A percentile compares a stretch with the other conserved stretches of the same genome.
Evolutionary conservation across 2,329 filamentous ascomycete species (phyloP).

Genomic region (Xylariaceae sp.): DNA sequence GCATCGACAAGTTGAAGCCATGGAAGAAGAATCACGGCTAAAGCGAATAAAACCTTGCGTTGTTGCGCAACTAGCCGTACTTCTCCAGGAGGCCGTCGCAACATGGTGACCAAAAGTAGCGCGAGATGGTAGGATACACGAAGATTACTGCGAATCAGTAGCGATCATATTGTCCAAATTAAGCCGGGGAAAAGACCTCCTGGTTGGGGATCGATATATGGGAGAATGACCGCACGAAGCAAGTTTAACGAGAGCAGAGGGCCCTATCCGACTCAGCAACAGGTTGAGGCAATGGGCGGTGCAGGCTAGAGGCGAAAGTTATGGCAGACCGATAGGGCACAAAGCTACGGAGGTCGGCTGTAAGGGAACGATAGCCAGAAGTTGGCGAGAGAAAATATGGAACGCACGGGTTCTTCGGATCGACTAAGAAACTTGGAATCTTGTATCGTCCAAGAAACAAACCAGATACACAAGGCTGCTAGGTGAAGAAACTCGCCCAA

Average conservation of each 20-base stretch:
- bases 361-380: not conserved
- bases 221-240: not conserved
- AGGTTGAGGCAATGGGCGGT: not conserved
- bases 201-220: not conserved
- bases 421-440: not conserved
- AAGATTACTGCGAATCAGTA: slow-evolving; percentile 5
- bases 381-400: not conserved
- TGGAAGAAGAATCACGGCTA: slow-evolving; percentile 57
- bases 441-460: not conserved
- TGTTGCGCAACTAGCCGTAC: slow-evolving; percentile 52
- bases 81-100: slow-evolving; percentile 63
- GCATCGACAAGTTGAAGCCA: slow-evolving; percentile 55
- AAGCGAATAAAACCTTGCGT: slow-evolving; percentile 50
- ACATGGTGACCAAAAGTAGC: slow-evolving; percentile 52
- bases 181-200: not conserved
- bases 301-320: not conserved
- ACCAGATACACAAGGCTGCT: no score
- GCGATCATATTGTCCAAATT: slow-evolving; percentile 19
- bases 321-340: not conserved
- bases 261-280: not conserved
- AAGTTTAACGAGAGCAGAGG: not conserved
- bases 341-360: not conserved
- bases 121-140: slow-evolving; percentile 11
- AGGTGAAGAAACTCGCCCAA: no score
- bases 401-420: not conserved